These are phyloP conservation scores for Nakazawaea molendinolei DNA, from an alignment of 805 yeast species.

Conservation along the genomic window DNA sequence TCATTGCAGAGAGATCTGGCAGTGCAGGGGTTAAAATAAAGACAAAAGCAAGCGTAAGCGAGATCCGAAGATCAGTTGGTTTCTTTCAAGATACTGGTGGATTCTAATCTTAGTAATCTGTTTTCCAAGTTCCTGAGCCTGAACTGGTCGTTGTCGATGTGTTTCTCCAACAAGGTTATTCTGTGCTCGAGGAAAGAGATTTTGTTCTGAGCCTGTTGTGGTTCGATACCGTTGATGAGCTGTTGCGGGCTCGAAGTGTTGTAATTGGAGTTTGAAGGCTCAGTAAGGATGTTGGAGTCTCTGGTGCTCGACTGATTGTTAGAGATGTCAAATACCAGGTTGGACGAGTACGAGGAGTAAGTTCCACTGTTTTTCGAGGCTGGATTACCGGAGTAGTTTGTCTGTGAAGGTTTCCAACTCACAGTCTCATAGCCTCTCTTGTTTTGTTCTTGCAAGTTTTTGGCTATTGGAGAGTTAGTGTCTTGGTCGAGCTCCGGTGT, in stretches of 20 bases:
- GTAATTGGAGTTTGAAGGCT: not conserved
- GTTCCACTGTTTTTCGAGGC: not conserved
- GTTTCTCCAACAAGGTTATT: constrained; percentile 4
- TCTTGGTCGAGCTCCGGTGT: not conserved
- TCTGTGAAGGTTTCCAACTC: constrained; percentile 4
- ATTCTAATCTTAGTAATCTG: constrained; percentile 5
- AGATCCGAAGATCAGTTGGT: not conserved
- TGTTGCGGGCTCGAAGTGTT: not conserved
- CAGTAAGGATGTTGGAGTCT: not conserved
- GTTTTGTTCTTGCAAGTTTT: not conserved
- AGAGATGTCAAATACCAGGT: not conserved
- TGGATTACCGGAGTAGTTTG: not conserved
- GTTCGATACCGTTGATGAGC: no score
- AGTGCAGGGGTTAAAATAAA: not conserved
- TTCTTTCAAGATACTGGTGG: not conserved
- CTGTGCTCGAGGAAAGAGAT: constrained; percentile 1
- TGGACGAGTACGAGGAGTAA: not conserved
- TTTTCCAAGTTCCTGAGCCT: constrained; percentile 4
- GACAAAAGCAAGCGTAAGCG: not conserved
- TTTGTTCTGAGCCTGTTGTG: constrained; percentile 1
- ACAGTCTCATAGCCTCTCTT: constrained; percentile 5
- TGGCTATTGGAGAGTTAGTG: not conserved
- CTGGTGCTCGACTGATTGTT: not conserved
- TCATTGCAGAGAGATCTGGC: no score
- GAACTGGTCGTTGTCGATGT: constrained; percentile 7